Evolutionary conservation across 2,329 filamentous ascomycete genomes (phyloP).

Genomic region (Ilyonectria destructans): DNA sequence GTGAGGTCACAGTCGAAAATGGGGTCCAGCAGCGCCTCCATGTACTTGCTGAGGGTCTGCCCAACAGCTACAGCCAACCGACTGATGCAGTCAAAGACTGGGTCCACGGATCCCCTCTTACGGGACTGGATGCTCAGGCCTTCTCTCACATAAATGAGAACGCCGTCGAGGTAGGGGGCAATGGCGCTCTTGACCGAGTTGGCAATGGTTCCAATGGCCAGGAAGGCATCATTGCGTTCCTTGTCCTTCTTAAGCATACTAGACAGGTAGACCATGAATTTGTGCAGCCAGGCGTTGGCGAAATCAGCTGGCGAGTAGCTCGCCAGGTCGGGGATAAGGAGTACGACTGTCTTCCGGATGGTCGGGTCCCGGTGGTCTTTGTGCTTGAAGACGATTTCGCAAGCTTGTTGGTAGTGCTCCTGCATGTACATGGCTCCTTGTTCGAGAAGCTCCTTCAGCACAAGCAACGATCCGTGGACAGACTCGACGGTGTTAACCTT

Average conservation of each 20-base stretch:
- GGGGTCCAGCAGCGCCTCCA: slow-evolving; percentile 94
- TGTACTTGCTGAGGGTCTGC: slow-evolving; percentile 97
- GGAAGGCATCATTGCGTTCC: slow-evolving; percentile 93
- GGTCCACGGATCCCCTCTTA: slow-evolving; percentile 76
- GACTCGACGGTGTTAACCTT: slow-evolving; percentile 87
- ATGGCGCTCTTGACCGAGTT: slow-evolving; percentile 97
- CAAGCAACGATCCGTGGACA: slow-evolving; percentile 93
- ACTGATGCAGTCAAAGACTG: slow-evolving; percentile 98
- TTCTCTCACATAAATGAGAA: slow-evolving; percentile 93
- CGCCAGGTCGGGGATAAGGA: slow-evolving; percentile 92
- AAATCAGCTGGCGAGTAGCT: slow-evolving; percentile 95
- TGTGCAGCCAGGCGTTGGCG: slow-evolving; percentile 87
- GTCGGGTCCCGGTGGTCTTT: slow-evolving; percentile 93
- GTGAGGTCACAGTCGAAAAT: slow-evolving; percentile 98
- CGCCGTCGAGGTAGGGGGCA: slow-evolving; percentile 93
- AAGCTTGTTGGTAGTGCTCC: slow-evolving; percentile 90
- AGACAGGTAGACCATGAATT: slow-evolving; percentile 97
- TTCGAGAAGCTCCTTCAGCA: slow-evolving; percentile 91
- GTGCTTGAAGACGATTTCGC: slow-evolving; percentile 92
- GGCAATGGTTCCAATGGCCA: slow-evolving; percentile 96
- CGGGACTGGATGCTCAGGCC: slow-evolving; percentile 86
- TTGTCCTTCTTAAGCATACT: slow-evolving; percentile 95
- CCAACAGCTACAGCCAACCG: slow-evolving; percentile 95
- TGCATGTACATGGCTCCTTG: slow-evolving; percentile 99
- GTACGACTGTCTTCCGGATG: slow-evolving; percentile 90